Evolutionary conservation across 495 filamentous ascomycete species (phyloP).

Genomic region (Penicillium goetzii): DNA sequence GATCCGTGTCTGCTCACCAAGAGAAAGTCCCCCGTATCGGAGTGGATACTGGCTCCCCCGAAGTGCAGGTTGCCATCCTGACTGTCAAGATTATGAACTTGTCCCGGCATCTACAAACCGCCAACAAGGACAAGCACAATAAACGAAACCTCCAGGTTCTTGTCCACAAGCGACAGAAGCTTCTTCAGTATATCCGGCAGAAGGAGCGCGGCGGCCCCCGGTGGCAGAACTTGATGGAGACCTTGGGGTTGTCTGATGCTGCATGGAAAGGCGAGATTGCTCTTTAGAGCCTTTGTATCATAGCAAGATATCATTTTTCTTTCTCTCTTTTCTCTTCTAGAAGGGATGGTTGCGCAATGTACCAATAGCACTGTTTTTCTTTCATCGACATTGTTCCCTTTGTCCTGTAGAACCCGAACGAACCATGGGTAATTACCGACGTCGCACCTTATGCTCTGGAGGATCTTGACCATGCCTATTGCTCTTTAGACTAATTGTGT

Average conservation of each 20-base stretch:
- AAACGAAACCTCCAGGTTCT: constrained; percentile 85
- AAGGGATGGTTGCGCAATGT: constrained; percentile 23
- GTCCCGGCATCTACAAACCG: constrained; percentile 58
- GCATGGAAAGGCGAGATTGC: constrained; percentile 87
- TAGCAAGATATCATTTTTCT: constrained; percentile 15
- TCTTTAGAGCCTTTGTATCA: constrained; percentile 50
- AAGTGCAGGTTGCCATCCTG: constrained; percentile 97
- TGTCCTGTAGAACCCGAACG: neutral
- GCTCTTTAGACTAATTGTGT: neutral
- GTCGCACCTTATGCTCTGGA: neutral
- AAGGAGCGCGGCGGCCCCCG: constrained; percentile 90
- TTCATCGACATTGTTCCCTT: constrained; percentile 9
- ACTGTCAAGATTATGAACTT: constrained; percentile 91
- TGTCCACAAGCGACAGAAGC: constrained; percentile 87
- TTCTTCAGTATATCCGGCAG: constrained; percentile 79
- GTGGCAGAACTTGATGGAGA: constrained; percentile 82
- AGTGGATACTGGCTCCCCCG: constrained; percentile 86
- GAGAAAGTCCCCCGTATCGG: constrained; percentile 72
- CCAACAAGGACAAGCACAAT: constrained; percentile 82
- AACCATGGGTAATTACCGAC: neutral
- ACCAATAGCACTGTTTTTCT: constrained; percentile 28
- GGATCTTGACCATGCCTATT: neutral
- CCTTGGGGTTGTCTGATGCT: constrained; percentile 80
- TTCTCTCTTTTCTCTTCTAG: neutral
- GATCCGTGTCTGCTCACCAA: constrained; percentile 31